Evolutionary conservation across 495 filamentous ascomycete species (phyloP).

Genomic region (Umbilicaria muhlenbergii): DNA sequence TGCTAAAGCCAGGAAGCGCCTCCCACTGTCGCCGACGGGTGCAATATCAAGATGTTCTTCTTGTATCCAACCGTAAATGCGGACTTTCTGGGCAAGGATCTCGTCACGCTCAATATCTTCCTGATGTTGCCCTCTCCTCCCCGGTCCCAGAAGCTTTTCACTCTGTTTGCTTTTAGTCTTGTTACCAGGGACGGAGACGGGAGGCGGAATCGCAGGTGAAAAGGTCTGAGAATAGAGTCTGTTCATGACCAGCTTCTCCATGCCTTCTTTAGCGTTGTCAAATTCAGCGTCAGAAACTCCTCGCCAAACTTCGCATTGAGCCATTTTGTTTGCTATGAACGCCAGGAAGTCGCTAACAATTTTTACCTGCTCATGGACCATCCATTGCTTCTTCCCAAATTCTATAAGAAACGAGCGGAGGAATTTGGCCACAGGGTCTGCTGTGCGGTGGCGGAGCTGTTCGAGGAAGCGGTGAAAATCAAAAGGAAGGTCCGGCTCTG

Average conservation of each 20-base stretch:
- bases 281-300: constrained; percentile 93
- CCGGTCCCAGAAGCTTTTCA: constrained; percentile 59
- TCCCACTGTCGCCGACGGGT: constrained; percentile 66
- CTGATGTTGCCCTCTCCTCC: constrained; percentile 86
- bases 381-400: constrained; percentile 97
- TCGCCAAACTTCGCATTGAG: constrained; percentile 92
- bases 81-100: constrained; percentile 84
- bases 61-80: constrained; percentile 87
- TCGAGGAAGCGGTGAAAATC: constrained; percentile 97
- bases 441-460: constrained; percentile 85
- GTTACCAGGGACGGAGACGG: constrained; percentile 52
- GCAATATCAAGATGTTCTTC: constrained; percentile 94
- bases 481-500: constrained; percentile 79
- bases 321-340: constrained; percentile 99
- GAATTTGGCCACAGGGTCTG: constrained; percentile 91
- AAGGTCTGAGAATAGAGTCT: constrained; percentile 92
- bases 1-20: constrained; percentile 73
- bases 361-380: constrained; percentile 98
- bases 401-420: constrained; percentile 85
- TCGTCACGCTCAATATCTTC: constrained; percentile 97
- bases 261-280: constrained; percentile 94
- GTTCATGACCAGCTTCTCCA: constrained; percentile 99
- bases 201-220: constrained; percentile 76
- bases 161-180: constrained; percentile 54
- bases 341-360: constrained; percentile 92